A percentile compares a stretch with the other conserved stretches of the same genome.
Evolutionary conservation across 805 yeast genomes (phyloP).

Genomic region (Danielia reshetovae): DNA sequence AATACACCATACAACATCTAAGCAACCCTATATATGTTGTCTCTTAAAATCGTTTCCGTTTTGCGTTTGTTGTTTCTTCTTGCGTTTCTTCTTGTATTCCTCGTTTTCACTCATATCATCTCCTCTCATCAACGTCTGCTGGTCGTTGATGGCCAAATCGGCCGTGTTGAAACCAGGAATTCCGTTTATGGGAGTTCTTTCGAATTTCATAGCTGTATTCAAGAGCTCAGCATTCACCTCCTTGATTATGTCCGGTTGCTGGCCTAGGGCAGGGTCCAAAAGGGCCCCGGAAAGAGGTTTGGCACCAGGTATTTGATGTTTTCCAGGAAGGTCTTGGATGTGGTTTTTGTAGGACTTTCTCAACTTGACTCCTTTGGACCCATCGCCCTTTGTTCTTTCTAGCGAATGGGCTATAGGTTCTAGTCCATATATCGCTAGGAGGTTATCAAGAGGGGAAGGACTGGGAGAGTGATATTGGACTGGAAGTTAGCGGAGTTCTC

Average conservation of each 20-base stretch:
- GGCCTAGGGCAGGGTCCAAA: conserved; percentile 34
- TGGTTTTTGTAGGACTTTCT: conserved; percentile 95
- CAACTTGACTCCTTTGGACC: conserved; percentile 86
- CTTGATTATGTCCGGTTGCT: conserved; percentile 43
- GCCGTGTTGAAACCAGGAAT: conserved; percentile 73
- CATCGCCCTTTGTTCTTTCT: conserved; percentile 83
- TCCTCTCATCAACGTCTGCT: conserved; percentile 36
- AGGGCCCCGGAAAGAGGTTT: conserved; percentile 34
- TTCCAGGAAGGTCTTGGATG: conserved; percentile 80
- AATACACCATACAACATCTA: background rate
- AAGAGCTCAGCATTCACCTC: conserved; percentile 49
- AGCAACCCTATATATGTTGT: conserved; percentile 25
- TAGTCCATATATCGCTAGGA: conserved; percentile 66
- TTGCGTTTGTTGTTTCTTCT: conserved; percentile 39
- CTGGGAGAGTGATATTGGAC: conserved; percentile 39
- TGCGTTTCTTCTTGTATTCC: conserved; percentile 29
- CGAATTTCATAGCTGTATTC: conserved; percentile 51
- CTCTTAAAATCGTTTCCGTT: conserved; percentile 34
- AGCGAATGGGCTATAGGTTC: conserved; percentile 69
- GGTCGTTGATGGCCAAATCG: conserved; percentile 59
- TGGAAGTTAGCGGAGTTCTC: conserved; percentile 10
- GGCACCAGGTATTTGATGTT: conserved; percentile 57
- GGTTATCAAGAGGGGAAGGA: conserved; percentile 73
- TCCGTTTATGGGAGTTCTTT: conserved; percentile 63
- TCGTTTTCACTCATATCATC: conserved; percentile 39